Percentiles rank a stretch among this genome's conserved stretches.
These are phyloP conservation scores for Cornus suecica DNA, from an alignment of 148 eudicot genomes.

Conservation along the genomic window DNA sequence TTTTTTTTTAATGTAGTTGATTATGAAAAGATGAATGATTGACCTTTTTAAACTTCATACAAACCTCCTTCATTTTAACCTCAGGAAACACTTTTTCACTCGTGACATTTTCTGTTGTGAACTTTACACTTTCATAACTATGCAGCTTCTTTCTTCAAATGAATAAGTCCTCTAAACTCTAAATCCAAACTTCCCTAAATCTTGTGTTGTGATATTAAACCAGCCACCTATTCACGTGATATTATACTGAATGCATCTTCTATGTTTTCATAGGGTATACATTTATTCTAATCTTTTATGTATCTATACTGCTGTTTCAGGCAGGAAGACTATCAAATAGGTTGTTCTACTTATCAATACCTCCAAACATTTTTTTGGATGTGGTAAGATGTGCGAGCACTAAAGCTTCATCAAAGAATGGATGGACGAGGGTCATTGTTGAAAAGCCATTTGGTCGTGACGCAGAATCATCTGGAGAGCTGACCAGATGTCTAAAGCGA, in stretches of 20 bases:
- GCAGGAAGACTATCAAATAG: conserved; percentile 62
- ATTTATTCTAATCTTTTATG: background rate
- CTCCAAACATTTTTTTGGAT: conserved; percentile 78
- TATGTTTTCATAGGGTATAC: no score
- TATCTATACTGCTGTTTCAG: conserved; percentile 23
- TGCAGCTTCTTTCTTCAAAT: background rate
- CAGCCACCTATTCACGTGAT: background rate
- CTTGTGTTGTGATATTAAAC: background rate
- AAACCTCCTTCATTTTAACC: no score
- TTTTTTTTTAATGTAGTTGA: no score
- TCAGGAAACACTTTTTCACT: no score
- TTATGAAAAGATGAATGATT: no score
- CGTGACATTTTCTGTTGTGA: no score
- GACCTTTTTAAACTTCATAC: no score
- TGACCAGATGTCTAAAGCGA: conserved; percentile 52
- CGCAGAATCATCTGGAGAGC: conserved; percentile 57
- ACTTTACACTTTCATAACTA: no score
- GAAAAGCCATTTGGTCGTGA: conserved; percentile 97
- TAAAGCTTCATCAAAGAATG: conserved; percentile 59
- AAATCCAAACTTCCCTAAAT: background rate
- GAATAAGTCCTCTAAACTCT: background rate
- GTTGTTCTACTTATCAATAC: conserved; percentile 81
- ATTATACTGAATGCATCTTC: background rate
- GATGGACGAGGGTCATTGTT: conserved; percentile 89
- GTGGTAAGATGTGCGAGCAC: conserved; percentile 63